phyloP scores from a whole-genome alignment of 306 rosid species.

The Cucurbita argyrosperma region DNA sequence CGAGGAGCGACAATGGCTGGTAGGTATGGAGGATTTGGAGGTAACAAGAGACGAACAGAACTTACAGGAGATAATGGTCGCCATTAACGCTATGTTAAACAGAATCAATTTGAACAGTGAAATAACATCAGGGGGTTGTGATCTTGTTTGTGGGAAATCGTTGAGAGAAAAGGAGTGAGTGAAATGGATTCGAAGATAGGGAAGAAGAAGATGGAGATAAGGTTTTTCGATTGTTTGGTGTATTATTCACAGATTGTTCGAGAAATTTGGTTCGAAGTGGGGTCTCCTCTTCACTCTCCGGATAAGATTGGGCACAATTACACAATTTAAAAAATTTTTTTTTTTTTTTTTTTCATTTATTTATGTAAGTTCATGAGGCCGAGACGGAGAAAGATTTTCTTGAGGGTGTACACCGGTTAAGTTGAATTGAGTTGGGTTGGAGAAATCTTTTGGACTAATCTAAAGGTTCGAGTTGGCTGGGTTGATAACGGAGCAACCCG shows the following conservation, averaged over 20 bases:
- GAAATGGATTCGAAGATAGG: neutral
- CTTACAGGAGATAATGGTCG: slow-evolving; percentile 47
- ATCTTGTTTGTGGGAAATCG: neutral
- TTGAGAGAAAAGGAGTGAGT: neutral
- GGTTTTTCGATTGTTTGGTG: slow-evolving; percentile 11
- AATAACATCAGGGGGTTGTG: slow-evolving; percentile 7
- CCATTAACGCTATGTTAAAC: slow-evolving; percentile 28
- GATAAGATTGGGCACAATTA: neutral
- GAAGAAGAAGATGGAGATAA: slow-evolving; percentile 16
- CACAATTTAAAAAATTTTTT: too few relatives aligned
- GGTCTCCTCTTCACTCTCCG: neutral
- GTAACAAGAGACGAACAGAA: slow-evolving; percentile 23
- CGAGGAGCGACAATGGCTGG: slow-evolving; percentile 23
- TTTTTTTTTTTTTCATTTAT: too few relatives aligned
- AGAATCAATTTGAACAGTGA: neutral
- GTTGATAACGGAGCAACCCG: too few relatives aligned
- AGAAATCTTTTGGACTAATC: too few relatives aligned
- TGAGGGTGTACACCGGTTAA: too few relatives aligned
- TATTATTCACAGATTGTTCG: neutral
- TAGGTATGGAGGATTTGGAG: slow-evolving; percentile 25
- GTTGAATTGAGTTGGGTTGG: too few relatives aligned
- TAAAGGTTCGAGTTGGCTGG: too few relatives aligned
- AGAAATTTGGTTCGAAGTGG: neutral
- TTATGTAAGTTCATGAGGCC: too few relatives aligned
- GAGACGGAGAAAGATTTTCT: too few relatives aligned